Conservation (phyloP, 2,329 filamentous ascomycete genomes). For the Fusarium temperatum region DNA sequence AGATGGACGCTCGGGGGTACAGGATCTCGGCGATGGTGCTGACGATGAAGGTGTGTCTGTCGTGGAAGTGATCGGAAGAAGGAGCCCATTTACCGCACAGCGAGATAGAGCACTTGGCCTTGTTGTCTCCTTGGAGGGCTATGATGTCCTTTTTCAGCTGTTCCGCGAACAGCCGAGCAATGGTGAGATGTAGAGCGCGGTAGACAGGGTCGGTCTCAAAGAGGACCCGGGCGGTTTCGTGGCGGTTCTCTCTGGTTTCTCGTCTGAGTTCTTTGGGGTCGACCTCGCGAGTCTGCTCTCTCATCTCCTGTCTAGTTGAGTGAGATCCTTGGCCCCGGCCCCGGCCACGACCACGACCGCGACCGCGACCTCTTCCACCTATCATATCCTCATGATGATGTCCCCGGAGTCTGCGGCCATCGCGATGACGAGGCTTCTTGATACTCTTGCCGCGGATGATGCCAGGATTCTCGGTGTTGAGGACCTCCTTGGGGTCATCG, state of each 20-base stretch:
- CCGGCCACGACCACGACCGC: neutral
- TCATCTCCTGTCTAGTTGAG: neutral
- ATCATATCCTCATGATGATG: neutral
- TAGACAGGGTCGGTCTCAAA: constrained; percentile 58
- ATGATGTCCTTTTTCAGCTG: constrained; percentile 60
- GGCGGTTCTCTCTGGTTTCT: constrained; percentile 49
- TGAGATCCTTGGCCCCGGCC: neutral
- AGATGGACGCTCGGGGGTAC: constrained; percentile 48
- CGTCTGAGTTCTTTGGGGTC: constrained; percentile 39
- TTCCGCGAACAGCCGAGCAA: constrained; percentile 65
- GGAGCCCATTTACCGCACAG: constrained; percentile 71
- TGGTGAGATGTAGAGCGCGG: constrained; percentile 59
- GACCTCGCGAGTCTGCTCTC: neutral
- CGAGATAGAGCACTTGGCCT: constrained; percentile 57
- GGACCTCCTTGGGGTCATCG: constrained; percentile 50
- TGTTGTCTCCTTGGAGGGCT: constrained; percentile 51
- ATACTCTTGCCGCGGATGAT: constrained; percentile 38
- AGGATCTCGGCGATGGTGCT: constrained; percentile 66
- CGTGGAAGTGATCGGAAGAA: constrained; percentile 62
- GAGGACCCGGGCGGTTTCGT: constrained; percentile 51
- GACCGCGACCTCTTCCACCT: neutral
- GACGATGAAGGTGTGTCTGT: constrained; percentile 65
- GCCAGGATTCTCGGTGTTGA: constrained; percentile 49
- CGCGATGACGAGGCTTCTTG: neutral
- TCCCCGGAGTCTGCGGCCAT: neutral